phyloP scores from a whole-genome alignment of 2,329 filamentous ascomycete genomes.

The Rutstroemia sp. region DNA sequence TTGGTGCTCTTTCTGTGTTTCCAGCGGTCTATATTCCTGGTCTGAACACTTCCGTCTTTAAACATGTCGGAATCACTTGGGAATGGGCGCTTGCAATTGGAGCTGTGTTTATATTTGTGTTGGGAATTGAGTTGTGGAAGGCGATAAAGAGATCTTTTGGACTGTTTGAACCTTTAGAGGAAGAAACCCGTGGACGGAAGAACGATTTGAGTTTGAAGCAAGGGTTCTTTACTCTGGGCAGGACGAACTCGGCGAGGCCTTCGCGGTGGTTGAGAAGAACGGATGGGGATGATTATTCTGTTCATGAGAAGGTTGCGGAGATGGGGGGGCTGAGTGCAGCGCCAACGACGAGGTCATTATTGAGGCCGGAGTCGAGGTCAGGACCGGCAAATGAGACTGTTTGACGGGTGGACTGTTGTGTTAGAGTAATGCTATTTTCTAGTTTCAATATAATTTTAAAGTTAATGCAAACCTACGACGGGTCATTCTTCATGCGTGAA shows the following conservation, averaged over 20 bases:
- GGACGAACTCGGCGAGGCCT: neutral
- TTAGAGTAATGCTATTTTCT: too few relatives aligned
- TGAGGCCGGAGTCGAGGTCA: neutral
- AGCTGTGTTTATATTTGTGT: conserved; percentile 52
- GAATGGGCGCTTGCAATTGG: conserved; percentile 64
- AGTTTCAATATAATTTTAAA: too few relatives aligned
- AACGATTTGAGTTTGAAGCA: neutral
- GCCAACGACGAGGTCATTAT: neutral
- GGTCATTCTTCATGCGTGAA: too few relatives aligned
- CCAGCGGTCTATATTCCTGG: conserved; percentile 61
- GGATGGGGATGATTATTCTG: conserved; percentile 4
- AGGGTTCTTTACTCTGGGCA: neutral
- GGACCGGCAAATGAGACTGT: neutral
- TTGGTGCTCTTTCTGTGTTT: conserved; percentile 50
- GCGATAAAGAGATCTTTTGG: conserved; percentile 47
- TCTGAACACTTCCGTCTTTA: conserved; percentile 57
- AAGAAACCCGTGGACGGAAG: neutral
- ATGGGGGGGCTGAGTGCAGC: conserved; percentile 1
- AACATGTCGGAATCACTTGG: conserved; percentile 58
- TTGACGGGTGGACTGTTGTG: too few relatives aligned
- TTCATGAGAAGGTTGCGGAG: conserved; percentile 13
- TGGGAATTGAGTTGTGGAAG: conserved; percentile 59
- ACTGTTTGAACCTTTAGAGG: neutral
- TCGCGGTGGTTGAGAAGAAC: neutral
- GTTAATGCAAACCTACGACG: too few relatives aligned